Evolutionary conservation across 176 grass and related monocot genomes (phyloP).

Genomic region (Dendrocalamus sinicus): DNA sequence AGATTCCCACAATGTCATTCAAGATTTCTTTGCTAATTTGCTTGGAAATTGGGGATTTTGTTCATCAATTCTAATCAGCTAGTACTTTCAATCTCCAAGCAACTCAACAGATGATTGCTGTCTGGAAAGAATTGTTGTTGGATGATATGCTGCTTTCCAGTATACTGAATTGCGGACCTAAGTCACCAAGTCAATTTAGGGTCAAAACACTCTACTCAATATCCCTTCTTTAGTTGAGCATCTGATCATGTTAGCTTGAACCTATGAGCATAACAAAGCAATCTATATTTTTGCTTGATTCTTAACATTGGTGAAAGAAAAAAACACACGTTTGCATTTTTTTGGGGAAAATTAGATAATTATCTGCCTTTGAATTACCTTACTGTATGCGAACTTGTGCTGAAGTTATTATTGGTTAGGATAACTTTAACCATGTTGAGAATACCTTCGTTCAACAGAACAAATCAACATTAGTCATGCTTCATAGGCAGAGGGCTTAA

Average conservation of each 20-base stretch:
- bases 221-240: not conserved
- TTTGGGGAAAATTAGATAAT: not conserved
- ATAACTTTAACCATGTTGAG: not conserved
- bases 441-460: not conserved
- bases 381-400: not conserved
- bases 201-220: not conserved
- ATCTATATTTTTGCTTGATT: not conserved
- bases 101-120: conserved; percentile 13
- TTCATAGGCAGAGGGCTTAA: not conserved
- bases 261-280: not conserved
- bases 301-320: not conserved
- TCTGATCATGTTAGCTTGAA: not conserved
- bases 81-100: not conserved
- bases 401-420: conserved; percentile 7
- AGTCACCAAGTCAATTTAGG: not conserved
- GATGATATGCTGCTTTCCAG: not conserved
- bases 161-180: not conserved
- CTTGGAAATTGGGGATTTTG: not conserved
- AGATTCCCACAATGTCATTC: not conserved
- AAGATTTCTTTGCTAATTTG: conserved; percentile 14
- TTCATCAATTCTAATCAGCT: not conserved
- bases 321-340: not conserved
- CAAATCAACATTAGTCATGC: conserved; percentile 2
- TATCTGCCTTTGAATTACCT: not conserved
- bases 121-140: not conserved